Base-by-base conservation (phyloP, 768 basidiomycete species). In the Naematelia aurantialba region DNA sequence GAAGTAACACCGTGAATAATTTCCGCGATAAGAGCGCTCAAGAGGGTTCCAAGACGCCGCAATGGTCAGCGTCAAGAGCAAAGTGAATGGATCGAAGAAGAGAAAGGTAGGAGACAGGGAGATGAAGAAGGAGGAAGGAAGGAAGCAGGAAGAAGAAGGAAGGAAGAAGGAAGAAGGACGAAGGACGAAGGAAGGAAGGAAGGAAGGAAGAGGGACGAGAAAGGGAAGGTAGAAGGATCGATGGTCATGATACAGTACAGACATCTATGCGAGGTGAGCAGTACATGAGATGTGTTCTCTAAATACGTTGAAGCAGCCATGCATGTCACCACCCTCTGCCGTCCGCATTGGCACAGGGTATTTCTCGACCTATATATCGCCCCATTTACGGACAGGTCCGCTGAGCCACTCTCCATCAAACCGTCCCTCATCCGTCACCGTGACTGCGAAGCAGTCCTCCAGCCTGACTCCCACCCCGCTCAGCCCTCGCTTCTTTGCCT, bases 401-500 rank as follows among this genome's bases (percentile, higher is more conserved):
- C 52, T 65, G 39, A 73, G 53, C 72, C 72, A 73, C 58, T 67
- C 67, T 10, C 72, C 72, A 11, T 53, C 61, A 46, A 70, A 59
- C 14, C 31, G 31, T n/a, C 67, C 69, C 17, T 73, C 55, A 21
- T 61, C 48, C 11, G 52, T 52, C 26, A 56, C 30, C 8, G 57
- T 63, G 13, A 70, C 59, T 3, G 62, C 67, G 39, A 68, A 70
- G 49, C 89, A 91, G 68, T 92, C 91, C 72, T 92, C 89, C 53
- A 93, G 76, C 45, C 89, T 82, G 17, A 91, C 82, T 1, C 90
- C 89, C 25, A 89, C 81, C 8, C 67, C 58, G 49, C 21, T 59
- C 86, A 77, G 45, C 83, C 85, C 62, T 85, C 84, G 58, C 87
- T 85, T 75, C 89, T 88, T 26, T 87, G 77, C 1, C 86, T 86